These are phyloP conservation scores for Hericium erinaceus DNA, from an alignment of 768 basidiomycete species.

Conservation along the genomic window DNA sequence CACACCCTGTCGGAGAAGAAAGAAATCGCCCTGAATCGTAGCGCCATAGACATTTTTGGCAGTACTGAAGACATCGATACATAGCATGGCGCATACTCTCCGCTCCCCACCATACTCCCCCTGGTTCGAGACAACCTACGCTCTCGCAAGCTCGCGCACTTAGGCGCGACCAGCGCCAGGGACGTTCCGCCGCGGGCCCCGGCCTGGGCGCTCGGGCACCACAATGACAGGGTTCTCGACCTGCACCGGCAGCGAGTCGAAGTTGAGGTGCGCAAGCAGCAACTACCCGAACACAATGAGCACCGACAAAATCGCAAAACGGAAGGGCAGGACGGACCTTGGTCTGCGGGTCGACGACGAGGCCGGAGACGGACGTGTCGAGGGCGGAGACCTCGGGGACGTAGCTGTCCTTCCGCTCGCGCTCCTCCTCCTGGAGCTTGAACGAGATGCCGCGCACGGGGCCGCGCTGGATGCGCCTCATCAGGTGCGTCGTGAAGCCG, in stretches of 20 bases:
- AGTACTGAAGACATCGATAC: slow-evolving; percentile 4
- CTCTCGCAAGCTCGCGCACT: not conserved
- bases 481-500: slow-evolving; percentile 98
- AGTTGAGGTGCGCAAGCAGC: slow-evolving; percentile 86
- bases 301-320: not conserved
- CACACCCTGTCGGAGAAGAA: not conserved
- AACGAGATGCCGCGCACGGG: slow-evolving; percentile 99
- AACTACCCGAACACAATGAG: slow-evolving; percentile 37
- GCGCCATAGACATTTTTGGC: not conserved
- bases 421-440: slow-evolving; percentile 99
- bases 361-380: slow-evolving; percentile 54
- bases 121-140: not conserved
- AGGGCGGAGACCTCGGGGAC: slow-evolving; percentile 98
- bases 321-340: slow-evolving; percentile 50
- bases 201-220: slow-evolving; percentile 58
- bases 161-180: slow-evolving; percentile 65
- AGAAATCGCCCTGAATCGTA: not conserved
- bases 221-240: slow-evolving; percentile 58
- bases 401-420: slow-evolving; percentile 98
- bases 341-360: slow-evolving; percentile 89
- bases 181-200: slow-evolving; percentile 70
- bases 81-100: slow-evolving; percentile 9
- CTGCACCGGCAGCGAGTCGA: slow-evolving; percentile 79
- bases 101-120: not conserved
- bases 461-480: slow-evolving; percentile 98